phyloP scores from a whole-genome alignment of 2,329 filamentous ascomycete species.

The Colletotrichum sp. region DNA sequence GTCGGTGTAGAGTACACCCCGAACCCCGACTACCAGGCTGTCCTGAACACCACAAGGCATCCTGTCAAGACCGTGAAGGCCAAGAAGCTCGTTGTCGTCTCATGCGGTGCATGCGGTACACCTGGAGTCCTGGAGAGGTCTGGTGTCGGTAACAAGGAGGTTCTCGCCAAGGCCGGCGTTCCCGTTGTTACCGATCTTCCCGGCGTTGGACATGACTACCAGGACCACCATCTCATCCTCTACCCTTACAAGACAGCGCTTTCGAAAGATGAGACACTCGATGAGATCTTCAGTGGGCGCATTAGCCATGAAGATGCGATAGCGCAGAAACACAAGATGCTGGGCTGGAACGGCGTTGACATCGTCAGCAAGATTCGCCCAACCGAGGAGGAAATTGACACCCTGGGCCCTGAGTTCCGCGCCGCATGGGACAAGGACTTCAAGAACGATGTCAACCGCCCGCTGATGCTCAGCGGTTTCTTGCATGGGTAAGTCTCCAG shows the following conservation, averaged over 20 bases:
- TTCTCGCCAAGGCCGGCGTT: conserved; percentile 25
- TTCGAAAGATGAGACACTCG: conserved; percentile 47
- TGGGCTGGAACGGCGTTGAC: conserved; percentile 63
- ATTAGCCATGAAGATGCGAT: conserved; percentile 25
- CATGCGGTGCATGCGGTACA: conserved; percentile 47
- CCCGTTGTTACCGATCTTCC: conserved; percentile 24
- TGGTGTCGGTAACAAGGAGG: conserved; percentile 47
- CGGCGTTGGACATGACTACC: conserved; percentile 34
- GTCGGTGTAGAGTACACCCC: conserved; percentile 64
- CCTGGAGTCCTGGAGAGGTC: conserved; percentile 57
- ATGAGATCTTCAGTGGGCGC: conserved; percentile 29
- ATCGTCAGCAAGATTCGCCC: conserved; percentile 59
- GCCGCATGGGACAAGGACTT: conserved; percentile 58
- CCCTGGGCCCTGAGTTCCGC: conserved; percentile 55
- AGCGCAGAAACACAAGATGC: conserved; percentile 31
- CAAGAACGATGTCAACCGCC: conserved; percentile 27
- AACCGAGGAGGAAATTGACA: conserved; percentile 53
- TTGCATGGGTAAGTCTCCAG: conserved; percentile 21
- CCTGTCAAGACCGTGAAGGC: conserved; percentile 34
- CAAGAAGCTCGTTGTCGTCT: conserved; percentile 51
- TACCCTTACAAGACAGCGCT: conserved; percentile 55
- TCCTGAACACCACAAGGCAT: conserved; percentile 10
- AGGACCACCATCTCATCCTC: conserved; percentile 58
- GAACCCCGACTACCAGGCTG: conserved; percentile 32
- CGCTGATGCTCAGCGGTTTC: conserved; percentile 26